Base-by-base conservation (phyloP, 2,329 filamentous ascomycete species). In the Clonostachys rhizophaga region DNA sequence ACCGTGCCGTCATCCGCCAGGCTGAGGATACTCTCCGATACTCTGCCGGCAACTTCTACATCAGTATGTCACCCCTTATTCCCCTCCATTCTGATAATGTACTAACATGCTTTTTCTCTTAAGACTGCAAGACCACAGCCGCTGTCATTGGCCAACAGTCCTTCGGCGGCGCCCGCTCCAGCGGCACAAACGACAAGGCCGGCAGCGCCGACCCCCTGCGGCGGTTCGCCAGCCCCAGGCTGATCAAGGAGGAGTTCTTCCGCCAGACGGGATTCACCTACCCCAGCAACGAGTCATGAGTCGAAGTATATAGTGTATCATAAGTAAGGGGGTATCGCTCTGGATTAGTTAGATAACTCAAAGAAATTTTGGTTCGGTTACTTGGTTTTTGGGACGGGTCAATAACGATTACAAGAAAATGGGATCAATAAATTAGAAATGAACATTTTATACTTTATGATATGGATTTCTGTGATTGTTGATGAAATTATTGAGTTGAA, bases 21-120 rank as follows among this genome's bases (percentile, higher is more conserved):
- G 86, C 85, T 0, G 84, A 88, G 60, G 76, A 86, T 46, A 74
- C 71, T 41, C 68, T 90, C 40, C 72, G 83, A 45, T 79, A 88
- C 57, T 69, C 82, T 0, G 85, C 86, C 1, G 86, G 86, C 13
- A 89, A 89, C 68, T 88, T 89, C 58, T 89, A 89, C 67, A 75
- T 89, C 61, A 89, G 55, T 49, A 42, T 18, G 44, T 46, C 2
- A 6, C 18, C 30, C 18, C 5, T 44, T 33, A 11, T 44, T 18
- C 4, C 6, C 5, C 9, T 11, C 14, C 14, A 39, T 39, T 39
- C 17, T 18, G 36, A 39, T 6, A 18, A 6, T 39, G 7, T 39
- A n/a, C 11, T 18, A n/a, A n/a, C 36, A 18, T 18, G 18, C 36
- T 14, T 36, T n/a, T 44, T 35, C 43, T 6, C 20, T 2, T 16